phyloP scores from a whole-genome alignment of 164 flowering plant species.

The Amborella trichopoda region DNA sequence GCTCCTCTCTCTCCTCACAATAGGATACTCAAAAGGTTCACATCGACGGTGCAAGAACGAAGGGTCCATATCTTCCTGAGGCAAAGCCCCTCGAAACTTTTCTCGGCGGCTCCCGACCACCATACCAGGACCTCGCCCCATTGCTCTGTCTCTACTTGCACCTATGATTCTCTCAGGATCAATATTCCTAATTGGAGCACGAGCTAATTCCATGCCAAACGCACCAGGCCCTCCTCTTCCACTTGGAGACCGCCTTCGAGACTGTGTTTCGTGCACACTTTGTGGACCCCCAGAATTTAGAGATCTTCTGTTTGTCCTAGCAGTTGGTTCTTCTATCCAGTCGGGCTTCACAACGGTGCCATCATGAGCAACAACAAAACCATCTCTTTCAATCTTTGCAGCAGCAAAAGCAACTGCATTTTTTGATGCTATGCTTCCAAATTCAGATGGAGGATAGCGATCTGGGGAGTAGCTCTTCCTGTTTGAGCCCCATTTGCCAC shows the following conservation, averaged over 20 bases:
- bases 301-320: conserved; percentile 13
- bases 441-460: conserved; percentile 10
- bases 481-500: conserved; percentile 15
- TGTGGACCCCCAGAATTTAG: conserved; percentile 17
- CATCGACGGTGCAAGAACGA: no score
- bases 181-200: conserved; percentile 11
- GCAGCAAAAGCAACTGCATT: conserved; percentile 13
- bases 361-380: conserved; percentile 18
- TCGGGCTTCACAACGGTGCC: conserved; percentile 15
- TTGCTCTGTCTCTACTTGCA: conserved; percentile 17
- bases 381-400: conserved; percentile 17
- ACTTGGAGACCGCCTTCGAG: conserved; percentile 23
- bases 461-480: conserved; percentile 18
- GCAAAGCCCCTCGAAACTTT: conserved; percentile 17
- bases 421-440: conserved; percentile 7
- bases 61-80: conserved; percentile 14
- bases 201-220: conserved; percentile 13
- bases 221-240: conserved; percentile 18
- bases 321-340: conserved; percentile 10
- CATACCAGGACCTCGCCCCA: conserved; percentile 15
- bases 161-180: conserved; percentile 13
- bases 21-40: conserved; percentile 13
- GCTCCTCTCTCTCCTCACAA: conserved; percentile 25
- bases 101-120: conserved; percentile 20
- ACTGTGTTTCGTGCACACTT: conserved; percentile 10